These are phyloP conservation scores for Seminavis robusta DNA, from an alignment of 108 stramenopile genomes.

Conservation along the genomic window DNA sequence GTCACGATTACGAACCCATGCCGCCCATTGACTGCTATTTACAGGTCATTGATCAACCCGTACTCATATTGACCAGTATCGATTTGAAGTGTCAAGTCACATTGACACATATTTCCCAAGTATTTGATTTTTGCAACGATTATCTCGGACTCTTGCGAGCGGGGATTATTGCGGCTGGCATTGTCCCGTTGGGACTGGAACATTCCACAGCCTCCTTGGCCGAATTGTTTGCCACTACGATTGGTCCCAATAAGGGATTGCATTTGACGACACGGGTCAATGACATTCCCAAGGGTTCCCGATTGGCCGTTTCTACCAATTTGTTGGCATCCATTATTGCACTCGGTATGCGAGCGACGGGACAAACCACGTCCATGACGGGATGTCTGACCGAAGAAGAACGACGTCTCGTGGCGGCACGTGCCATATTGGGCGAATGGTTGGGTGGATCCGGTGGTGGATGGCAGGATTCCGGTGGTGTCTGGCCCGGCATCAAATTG, in stretches of 20 bases:
- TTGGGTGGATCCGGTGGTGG: slow-evolving; percentile 64
- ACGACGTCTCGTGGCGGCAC: slow-evolving; percentile 50
- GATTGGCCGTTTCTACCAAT: slow-evolving; percentile 61
- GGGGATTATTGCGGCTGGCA: slow-evolving; percentile 54
- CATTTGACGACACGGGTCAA: slow-evolving; percentile 50
- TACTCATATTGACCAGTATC: slow-evolving; percentile 36
- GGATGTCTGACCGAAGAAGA: slow-evolving; percentile 43
- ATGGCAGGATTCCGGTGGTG: slow-evolving; percentile 56
- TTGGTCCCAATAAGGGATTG: slow-evolving; percentile 29
- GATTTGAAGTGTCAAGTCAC: slow-evolving; percentile 38
- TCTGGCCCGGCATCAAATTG: slow-evolving; percentile 62
- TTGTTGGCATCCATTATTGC: slow-evolving; percentile 56
- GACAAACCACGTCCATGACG: slow-evolving; percentile 25
- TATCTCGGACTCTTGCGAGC: slow-evolving; percentile 57
- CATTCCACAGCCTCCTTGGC: slow-evolving; percentile 11
- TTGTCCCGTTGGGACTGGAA: slow-evolving; percentile 50
- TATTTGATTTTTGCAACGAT: slow-evolving; percentile 53
- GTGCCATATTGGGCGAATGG: slow-evolving; percentile 70
- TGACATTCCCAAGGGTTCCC: slow-evolving; percentile 60
- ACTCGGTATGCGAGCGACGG: slow-evolving; percentile 56
- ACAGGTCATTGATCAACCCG: slow-evolving; percentile 30
- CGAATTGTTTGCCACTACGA: slow-evolving; percentile 33
- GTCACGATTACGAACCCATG: slow-evolving; percentile 12
- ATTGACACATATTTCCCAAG: slow-evolving; percentile 51
- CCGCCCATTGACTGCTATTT: slow-evolving; percentile 58